These are phyloP conservation scores for Mucor sp. DNA, from an alignment of 371 early-diverging fungal species.

Conservation along the genomic window DNA sequence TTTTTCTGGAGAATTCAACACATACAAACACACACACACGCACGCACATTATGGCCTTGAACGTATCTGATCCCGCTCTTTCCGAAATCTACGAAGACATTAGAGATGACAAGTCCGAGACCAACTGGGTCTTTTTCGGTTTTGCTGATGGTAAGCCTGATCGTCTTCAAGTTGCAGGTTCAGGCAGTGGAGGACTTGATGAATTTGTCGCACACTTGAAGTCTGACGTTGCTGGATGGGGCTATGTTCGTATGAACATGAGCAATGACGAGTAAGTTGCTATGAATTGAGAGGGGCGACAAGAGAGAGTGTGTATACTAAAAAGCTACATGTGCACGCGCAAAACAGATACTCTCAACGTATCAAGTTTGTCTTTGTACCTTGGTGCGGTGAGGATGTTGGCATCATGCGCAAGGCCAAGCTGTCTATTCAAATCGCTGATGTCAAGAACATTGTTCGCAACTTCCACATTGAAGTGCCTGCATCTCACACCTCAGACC, in stretches of 20 bases:
- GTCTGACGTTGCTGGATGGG: conserved; percentile 77
- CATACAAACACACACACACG: too few relatives aligned
- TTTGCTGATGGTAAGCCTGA: conserved; percentile 52
- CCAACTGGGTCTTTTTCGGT: conserved; percentile 65
- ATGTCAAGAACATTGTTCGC: conserved; percentile 75
- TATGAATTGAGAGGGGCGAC: too few relatives aligned
- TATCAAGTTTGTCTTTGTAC: conserved; percentile 72
- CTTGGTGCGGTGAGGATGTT: conserved; percentile 84
- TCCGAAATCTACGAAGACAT: conserved; percentile 72
- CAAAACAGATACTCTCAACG: conserved; percentile 51
- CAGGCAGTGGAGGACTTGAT: conserved; percentile 69
- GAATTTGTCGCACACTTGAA: conserved; percentile 69
- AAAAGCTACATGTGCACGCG: neutral
- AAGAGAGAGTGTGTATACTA: neutral
- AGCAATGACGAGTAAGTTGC: conserved; percentile 82
- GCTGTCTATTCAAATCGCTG: conserved; percentile 76
- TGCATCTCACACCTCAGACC: conserved; percentile 54
- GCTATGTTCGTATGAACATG: conserved; percentile 76
- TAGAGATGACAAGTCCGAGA: conserved; percentile 67
- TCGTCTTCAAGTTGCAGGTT: conserved; percentile 46
- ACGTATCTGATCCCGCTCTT: conserved; percentile 58
- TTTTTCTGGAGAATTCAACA: neutral
- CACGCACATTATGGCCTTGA: conserved; percentile 38
- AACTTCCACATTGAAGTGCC: conserved; percentile 77
- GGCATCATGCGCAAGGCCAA: conserved; percentile 88